Evolutionary conservation across 2,329 filamentous ascomycete genomes (phyloP), one percentile per base, ranked within the genome.

Genomic region (Chalaropsis ovoidea): DNA sequence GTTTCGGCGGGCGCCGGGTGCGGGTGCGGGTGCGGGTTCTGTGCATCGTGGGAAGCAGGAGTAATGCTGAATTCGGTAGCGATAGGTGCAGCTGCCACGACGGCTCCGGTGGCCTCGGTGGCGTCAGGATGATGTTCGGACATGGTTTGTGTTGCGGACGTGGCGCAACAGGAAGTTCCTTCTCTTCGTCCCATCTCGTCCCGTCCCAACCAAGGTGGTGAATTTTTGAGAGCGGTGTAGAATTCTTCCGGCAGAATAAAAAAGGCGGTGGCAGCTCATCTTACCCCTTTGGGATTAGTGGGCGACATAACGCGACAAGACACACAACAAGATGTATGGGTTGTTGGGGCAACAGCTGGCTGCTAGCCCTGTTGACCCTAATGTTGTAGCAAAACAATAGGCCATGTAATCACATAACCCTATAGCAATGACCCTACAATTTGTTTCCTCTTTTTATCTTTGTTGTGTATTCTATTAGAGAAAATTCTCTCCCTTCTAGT

Each of bases 191-290:
- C n/a, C 22, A 22, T n/a, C 27, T 35, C 11, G 35, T n/a, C 2
- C 11, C 43, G 41, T 62, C 54, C 43, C 43, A 56, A 31, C 15
- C 35, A 5, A 39, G 3, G 41, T 61, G 42, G 45, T 65, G 66
- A 67, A 67, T 62, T 65, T 67, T 67, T 54, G 47, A 67, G 31
- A 27, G 66, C 63, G 66, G 66, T 67, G 63, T 42, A 27, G 10
- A 3, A 13, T 49, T 56, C 13, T 24, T 1, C n/a, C 42, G 66
- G 66, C 66, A 67, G 61, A 67, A 67, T 45, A 13, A 1, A 0
- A 10, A 43, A 52, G 63, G 66, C 63, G 66, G 66, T 67, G 17
- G 22, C 8, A 31, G 35, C 3, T n/a, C 61, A 63, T 67, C 22
- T 67, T 52, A 58, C 66, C 52, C 52, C 60, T 67, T 67, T 67